phyloP scores from a whole-genome alignment of 148 eudicot genomes.

The Salicornia ramosissima region DNA sequence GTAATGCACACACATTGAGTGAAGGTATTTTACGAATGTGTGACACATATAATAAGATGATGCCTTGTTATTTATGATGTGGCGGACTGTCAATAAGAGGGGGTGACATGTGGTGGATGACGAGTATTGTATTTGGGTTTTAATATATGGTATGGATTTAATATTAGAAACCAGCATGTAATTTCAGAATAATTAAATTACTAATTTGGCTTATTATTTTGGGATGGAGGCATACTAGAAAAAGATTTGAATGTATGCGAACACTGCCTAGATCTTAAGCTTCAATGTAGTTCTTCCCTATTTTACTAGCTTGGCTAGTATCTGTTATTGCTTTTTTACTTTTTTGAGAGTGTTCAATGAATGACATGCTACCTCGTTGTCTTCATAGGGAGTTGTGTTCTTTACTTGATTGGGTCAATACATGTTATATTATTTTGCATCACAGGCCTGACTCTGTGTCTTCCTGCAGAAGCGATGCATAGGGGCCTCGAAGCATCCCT shows the following conservation, averaged over 20 bases:
- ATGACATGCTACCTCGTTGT: not conserved
- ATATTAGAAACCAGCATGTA: not conserved
- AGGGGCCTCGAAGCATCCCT: conserved; percentile 57
- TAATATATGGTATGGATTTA: too few relatives aligned
- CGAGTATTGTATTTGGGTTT: too few relatives aligned
- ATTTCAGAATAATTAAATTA: not conserved
- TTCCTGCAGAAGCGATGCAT: conserved; percentile 49
- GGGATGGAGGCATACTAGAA: not conserved
- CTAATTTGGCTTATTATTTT: not conserved
- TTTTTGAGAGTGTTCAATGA: not conserved
- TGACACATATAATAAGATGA: too few relatives aligned
- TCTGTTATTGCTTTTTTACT: not conserved
- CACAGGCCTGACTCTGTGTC: conserved; percentile 17
- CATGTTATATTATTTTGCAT: conserved; percentile 1
- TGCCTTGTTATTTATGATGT: too few relatives aligned
- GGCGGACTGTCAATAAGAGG: too few relatives aligned
- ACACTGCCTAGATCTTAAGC: not conserved
- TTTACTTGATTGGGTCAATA: not conserved
- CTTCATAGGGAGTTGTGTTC: not conserved
- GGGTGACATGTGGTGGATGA: too few relatives aligned
- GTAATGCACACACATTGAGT: too few relatives aligned
- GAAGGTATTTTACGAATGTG: too few relatives aligned
- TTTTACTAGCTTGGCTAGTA: not conserved
- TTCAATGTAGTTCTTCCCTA: not conserved
- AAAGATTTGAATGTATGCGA: not conserved